Conservation (phyloP, 495 filamentous ascomycete species). For the Corynascus novoguineensis region DNA sequence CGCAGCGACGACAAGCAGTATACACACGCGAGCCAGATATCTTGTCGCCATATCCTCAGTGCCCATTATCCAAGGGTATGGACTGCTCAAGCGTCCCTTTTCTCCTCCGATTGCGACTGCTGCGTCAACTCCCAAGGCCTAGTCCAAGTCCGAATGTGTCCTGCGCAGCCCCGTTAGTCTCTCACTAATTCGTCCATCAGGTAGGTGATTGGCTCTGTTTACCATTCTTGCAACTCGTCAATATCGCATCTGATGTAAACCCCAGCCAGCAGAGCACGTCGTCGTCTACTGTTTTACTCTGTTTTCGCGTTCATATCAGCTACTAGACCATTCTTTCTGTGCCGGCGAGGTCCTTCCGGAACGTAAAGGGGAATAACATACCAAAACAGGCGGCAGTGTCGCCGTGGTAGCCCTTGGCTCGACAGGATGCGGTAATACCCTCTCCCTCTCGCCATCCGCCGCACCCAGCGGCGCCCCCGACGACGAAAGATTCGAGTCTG, state of each 20-base stretch:
- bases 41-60: no score
- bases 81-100: conserved; percentile 1
- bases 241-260: conserved; percentile 85
- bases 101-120: conserved; percentile 15
- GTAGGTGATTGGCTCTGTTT: conserved; percentile 28
- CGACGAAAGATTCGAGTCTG: conserved; percentile 55
- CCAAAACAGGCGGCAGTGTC: conserved; percentile 89
- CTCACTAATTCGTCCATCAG: not conserved
- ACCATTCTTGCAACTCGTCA: conserved; percentile 88
- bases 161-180: not conserved
- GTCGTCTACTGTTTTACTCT: conserved; percentile 80
- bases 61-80: no score
- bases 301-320: not conserved
- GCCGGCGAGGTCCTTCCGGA: no score
- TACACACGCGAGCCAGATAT: not conserved
- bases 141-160: conserved; percentile 20
- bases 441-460: conserved; percentile 31
- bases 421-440: conserved; percentile 65
- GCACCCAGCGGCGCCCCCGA: conserved; percentile 13
- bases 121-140: conserved; percentile 18
- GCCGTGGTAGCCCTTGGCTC: conserved; percentile 75
- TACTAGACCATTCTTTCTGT: no score
- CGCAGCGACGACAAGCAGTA: not conserved
- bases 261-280: conserved; percentile 85
- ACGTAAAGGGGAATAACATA: conserved; percentile 31